phyloP scores from a whole-genome alignment of 2,329 filamentous ascomycete species.

The Alternaria arbusti region DNA sequence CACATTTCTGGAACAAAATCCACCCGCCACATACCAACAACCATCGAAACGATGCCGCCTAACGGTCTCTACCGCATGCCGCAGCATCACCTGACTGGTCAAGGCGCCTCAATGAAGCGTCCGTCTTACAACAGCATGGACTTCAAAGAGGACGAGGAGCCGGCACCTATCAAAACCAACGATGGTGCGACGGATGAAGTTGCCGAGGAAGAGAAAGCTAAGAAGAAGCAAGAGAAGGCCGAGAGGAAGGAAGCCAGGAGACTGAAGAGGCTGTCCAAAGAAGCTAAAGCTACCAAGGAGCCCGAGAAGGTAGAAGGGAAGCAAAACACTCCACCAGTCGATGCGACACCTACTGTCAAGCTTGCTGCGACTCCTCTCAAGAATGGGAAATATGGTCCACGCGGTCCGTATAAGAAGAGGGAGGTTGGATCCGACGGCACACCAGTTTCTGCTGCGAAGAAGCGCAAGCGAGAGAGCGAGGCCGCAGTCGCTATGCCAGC shows the following conservation, averaged over 20 bases:
- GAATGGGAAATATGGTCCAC: conserved; percentile 8
- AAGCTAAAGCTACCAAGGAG: background rate
- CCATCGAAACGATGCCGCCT: conserved; percentile 21
- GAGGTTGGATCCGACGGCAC: background rate
- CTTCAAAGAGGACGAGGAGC: conserved; percentile 13
- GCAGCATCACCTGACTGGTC: conserved; percentile 25
- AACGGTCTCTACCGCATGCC: conserved; percentile 34
- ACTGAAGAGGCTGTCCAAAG: conserved; percentile 2
- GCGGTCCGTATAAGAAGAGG: conserved; percentile 12
- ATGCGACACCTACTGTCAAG: background rate
- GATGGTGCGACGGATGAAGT: background rate
- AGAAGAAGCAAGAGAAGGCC: conserved; percentile 4
- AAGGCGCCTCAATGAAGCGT: conserved; percentile 1
- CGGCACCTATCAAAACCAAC: background rate
- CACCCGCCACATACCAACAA: background rate
- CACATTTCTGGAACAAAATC: background rate
- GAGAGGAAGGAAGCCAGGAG: conserved; percentile 13
- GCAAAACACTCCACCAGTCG: background rate
- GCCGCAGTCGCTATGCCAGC: background rate
- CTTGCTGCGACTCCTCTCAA: background rate
- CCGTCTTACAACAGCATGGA: conserved; percentile 31
- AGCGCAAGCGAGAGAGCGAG: conserved; percentile 26
- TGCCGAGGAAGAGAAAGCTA: background rate
- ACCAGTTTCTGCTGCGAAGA: conserved; percentile 14
- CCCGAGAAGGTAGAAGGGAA: background rate